Base-by-base conservation (phyloP, 495 filamentous ascomycete genomes). In the Lentithecium fluviatile region DNA sequence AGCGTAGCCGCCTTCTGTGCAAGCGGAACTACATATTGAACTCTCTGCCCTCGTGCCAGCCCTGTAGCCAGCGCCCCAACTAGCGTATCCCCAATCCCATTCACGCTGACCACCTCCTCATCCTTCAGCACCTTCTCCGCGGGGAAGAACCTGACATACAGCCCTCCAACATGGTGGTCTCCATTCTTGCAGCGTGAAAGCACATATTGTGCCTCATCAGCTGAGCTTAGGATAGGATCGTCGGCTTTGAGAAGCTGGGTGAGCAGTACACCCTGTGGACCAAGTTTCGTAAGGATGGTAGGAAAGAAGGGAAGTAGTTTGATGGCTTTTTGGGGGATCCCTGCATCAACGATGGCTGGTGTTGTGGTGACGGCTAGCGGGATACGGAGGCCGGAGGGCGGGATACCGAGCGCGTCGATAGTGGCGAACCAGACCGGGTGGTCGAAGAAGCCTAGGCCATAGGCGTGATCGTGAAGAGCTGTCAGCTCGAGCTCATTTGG, bases 11-110 rank as follows among this genome's bases (percentile, higher is more conserved):
- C 93, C 71, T 80, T 80, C 75, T 97, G 93, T 50, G 85, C 87
- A 29, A 84, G 69, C 50, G 79, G 71, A 20, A 84, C 65, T 54
- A 83, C 50, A 46, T 78, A 73, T 40, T 80, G 75, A n/a, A 80
- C 68, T 66, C 67, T 75, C 2, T 73, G 72, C 6, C 80, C 82
- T 47, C 58, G 74, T 5, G 78, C 76, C 64, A 88, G 68, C 20
- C 88, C 88, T 1, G 90, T 85, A 21, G 95, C 75, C 32, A 95
- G 40, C 15, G 89, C 87, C 2, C 93, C 94, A 1, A 94, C 75
- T 64, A 97, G 89, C 0, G 94, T 97, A 75, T 98, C 94, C 5
- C 94, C 94, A 0, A 90, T 91, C 0, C 92, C 94, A 70, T 97
- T 98, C 12, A 97, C 94, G 62, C 88, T 93, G 12, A 93, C 85